phyloP scores from a whole-genome alignment of 495 filamentous ascomycete genomes.

The Bryoglossum gracile region DNA sequence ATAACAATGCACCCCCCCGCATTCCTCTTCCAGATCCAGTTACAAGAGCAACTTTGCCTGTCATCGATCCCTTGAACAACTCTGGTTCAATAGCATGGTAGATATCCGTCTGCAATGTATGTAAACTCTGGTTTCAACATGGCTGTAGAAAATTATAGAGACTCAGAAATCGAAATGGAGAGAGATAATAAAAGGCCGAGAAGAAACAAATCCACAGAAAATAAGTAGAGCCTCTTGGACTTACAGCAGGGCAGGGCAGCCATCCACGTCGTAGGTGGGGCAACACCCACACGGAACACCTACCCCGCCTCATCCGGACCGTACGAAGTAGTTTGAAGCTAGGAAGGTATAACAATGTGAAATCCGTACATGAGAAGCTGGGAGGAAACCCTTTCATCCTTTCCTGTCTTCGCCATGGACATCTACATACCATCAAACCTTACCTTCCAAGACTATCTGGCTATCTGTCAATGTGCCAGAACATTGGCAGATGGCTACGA shows the following conservation, averaged over 20 bases:
- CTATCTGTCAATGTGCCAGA: constrained; percentile 22
- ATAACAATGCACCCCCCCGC: constrained; percentile 65
- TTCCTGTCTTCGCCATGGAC: no score
- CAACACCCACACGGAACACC: not conserved
- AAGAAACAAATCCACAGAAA: not conserved
- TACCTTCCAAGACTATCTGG: constrained; percentile 26
- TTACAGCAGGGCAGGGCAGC: no score
- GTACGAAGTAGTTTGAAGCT: no score
- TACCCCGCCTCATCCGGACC: no score
- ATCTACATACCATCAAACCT: constrained; percentile 25
- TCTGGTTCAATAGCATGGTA: constrained; percentile 12
- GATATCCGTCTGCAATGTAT: constrained; percentile 8
- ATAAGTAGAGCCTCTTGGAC: no score
- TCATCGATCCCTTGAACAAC: constrained; percentile 27
- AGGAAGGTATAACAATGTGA: no score
- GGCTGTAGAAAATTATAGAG: not conserved
- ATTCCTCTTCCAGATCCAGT: constrained; percentile 70
- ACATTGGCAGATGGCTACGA: constrained; percentile 27
- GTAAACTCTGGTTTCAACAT: constrained; percentile 16
- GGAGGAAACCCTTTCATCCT: no score
- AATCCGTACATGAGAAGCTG: no score
- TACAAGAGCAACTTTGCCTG: constrained; percentile 65
- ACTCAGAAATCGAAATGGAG: not conserved
- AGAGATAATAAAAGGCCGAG: not conserved
- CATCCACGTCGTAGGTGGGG: no score